phyloP scores from a whole-genome alignment of 305 asterid genomes.

The Petunia hybrid region DNA sequence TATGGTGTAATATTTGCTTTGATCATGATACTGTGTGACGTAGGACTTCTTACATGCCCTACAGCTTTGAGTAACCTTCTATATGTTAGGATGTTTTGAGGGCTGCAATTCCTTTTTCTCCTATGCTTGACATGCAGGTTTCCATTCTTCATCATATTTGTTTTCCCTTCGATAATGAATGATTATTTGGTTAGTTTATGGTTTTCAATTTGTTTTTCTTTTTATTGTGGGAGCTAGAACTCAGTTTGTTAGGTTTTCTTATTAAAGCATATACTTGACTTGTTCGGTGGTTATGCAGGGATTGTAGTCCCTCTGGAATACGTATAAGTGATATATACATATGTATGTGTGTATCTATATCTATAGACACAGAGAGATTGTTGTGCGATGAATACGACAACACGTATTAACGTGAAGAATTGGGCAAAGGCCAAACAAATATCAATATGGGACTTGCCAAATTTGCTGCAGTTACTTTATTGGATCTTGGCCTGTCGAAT shows the following conservation, averaged over 20 bases:
- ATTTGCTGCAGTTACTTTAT: not conserved
- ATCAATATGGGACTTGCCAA: not conserved
- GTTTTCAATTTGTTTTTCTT: not conserved
- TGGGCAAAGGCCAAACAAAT: not conserved
- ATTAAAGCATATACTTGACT: not conserved
- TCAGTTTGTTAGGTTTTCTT: not conserved
- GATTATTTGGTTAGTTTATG: slow-evolving; percentile 7
- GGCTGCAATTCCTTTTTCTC: not conserved
- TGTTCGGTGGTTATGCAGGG: not conserved
- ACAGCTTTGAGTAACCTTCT: too few relatives aligned
- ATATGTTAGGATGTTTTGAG: not conserved
- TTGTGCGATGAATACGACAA: not conserved
- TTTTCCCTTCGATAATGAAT: not conserved
- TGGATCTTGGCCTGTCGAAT: not conserved
- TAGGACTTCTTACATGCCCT: too few relatives aligned
- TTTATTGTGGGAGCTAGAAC: not conserved
- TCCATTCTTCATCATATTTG: not conserved
- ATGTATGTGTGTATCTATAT: not conserved
- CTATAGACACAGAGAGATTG: not conserved
- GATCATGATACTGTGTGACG: too few relatives aligned
- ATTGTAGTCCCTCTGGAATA: not conserved
- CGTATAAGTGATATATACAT: too few relatives aligned
- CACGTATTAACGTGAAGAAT: not conserved
- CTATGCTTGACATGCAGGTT: not conserved
- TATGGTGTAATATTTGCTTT: too few relatives aligned